Base-by-base conservation (phyloP, 176 grass and related monocot species). In the Musa beccarii region DNA sequence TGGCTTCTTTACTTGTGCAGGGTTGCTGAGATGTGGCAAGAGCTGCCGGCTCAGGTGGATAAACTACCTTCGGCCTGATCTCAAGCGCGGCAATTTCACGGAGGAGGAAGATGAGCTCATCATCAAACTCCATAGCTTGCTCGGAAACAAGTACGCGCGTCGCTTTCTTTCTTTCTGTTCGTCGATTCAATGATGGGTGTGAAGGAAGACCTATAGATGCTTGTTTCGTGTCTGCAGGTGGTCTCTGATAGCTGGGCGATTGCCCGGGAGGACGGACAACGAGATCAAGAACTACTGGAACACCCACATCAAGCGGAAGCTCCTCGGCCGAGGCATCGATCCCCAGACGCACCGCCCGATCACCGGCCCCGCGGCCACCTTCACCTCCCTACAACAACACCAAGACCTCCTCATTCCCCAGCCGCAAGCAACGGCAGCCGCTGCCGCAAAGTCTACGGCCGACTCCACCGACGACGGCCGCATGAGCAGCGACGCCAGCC, bases 41-140 rank as follows among this genome's bases (percentile, higher is more conserved):
- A 77, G 75, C 50, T 77, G 75, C 62, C 62, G 75, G 6, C 75
- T 77, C 49, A 59, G 75, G 12, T 77, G 75, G 75, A 77, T 77
- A 53, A 77, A 77, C 50, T 77, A 77, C 49, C 75, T 77, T 20
- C 75, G 62, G 59, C 75, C 75, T 2, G 75, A 66, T 17, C 75
- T 77, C 61, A 77, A 67, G 62, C 59, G 75, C 4, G 75, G 75
- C 10, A 66, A 77, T 17, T 77, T 77, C 50, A 66, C 75, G 3
- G 61, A 77, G 43, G 75, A 77, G 61, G 75, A 77, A 49, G 75
- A 77, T 25, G 75, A 77, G 59, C 75, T 77, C 62, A 77, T 77
- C 61, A 77, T 67, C 75, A 77, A 77, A 34, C 61, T 77, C 11
- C 75, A 77, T 53, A 50, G 59, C 59, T 66, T 77, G 49, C 59